phyloP scores from a whole-genome alignment of 352 stramenopile genomes.

The Phytophthora pisi region DNA sequence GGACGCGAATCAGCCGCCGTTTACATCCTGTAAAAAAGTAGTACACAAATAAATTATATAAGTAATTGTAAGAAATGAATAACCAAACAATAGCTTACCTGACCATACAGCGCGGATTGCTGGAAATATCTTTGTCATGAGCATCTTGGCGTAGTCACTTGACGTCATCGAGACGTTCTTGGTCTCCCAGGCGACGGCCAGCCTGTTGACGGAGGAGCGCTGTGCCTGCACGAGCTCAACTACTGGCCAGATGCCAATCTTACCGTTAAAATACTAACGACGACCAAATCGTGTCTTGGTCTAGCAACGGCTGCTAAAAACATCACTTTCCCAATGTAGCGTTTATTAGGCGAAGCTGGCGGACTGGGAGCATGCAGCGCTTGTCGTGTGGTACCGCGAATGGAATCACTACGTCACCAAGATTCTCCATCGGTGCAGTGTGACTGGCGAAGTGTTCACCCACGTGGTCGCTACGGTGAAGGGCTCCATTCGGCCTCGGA shows the following conservation, averaged over 20 bases:
- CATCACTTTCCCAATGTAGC: background rate
- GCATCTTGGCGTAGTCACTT: background rate
- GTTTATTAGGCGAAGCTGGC: background rate
- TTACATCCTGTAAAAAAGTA: background rate
- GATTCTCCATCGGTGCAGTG: background rate
- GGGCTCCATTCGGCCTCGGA: background rate
- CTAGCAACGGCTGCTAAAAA: background rate
- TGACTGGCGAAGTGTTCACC: background rate
- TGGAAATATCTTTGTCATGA: constrained; percentile 3
- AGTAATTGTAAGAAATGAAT: background rate
- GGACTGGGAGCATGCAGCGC: too few relatives aligned
- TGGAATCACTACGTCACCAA: background rate
- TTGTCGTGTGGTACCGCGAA: background rate
- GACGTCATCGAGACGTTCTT: background rate
- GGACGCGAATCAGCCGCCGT: background rate
- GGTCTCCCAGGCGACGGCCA: too few relatives aligned
- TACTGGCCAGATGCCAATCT: background rate
- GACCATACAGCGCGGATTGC: background rate
- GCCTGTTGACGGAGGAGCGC: background rate
- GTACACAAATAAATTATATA: background rate
- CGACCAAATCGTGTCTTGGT: background rate
- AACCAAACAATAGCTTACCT: background rate
- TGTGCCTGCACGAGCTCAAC: background rate
- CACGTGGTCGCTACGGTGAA: background rate
- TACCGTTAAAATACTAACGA: background rate